Conservation (phyloP, 1,284 basidiomycete species). For the Cystobasidiaceae sp. region DNA sequence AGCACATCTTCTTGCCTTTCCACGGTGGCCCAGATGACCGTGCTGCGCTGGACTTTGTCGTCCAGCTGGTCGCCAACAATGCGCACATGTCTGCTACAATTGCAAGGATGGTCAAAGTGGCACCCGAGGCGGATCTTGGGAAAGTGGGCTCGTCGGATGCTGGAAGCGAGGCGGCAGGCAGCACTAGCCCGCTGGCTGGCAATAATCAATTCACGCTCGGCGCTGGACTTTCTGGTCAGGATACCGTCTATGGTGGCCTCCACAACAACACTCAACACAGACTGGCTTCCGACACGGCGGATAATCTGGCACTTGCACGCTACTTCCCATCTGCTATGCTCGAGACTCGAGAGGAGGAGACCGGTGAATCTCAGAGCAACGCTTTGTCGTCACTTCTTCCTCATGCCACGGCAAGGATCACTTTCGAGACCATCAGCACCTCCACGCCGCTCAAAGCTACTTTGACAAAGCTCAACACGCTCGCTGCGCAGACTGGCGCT, state of each 20-base stretch:
- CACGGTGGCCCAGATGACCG: conserved; percentile 90
- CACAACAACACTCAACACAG: conserved; percentile 56
- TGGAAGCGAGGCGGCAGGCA: conserved; percentile 39
- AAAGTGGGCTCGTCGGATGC: conserved; percentile 49
- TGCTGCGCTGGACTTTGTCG: conserved; percentile 67
- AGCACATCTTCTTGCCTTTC: conserved; percentile 79
- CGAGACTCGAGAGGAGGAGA: not conserved
- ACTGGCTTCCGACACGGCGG: conserved; percentile 66
- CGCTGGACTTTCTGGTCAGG: conserved; percentile 46
- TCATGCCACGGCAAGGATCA: conserved; percentile 50
- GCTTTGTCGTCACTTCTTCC: conserved; percentile 31
- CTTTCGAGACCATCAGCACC: conserved; percentile 56
- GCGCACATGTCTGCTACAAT: conserved; percentile 63
- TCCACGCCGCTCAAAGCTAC: conserved; percentile 57
- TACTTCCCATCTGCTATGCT: conserved; percentile 32
- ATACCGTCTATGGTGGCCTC: conserved; percentile 63
- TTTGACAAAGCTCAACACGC: conserved; percentile 50
- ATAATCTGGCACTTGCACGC: conserved; percentile 53
- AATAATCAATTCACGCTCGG: conserved; percentile 36
- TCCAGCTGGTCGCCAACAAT: conserved; percentile 66
- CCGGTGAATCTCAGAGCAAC: not conserved
- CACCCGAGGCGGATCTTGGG: conserved; percentile 33
- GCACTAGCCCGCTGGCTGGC: conserved; percentile 41
- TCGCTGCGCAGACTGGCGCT: conserved; percentile 46
- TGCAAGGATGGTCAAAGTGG: conserved; percentile 53